Percentiles rank a stretch among this genome's conserved stretches.
Conservation (phyloP, 768 basidiomycete genomes). For the Tulasnella sp. region DNA sequence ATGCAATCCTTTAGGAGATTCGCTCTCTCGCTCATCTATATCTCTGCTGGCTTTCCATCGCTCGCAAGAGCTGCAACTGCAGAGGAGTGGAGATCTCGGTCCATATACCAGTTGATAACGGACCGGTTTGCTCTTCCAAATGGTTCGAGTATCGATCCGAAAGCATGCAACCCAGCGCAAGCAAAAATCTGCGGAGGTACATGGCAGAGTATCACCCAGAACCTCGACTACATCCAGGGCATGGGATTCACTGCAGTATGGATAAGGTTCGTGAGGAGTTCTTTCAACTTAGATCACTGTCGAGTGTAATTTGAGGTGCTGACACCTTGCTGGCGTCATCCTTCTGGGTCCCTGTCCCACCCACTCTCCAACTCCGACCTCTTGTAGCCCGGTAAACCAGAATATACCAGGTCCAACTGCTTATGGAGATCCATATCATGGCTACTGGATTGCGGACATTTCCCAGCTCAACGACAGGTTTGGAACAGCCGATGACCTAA, state of each 20-base stretch:
- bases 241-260: constrained; percentile 23
- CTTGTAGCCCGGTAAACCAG: constrained; percentile 62
- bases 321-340: not conserved
- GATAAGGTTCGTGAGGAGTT: constrained; percentile 14
- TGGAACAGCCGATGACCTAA: constrained; percentile 65
- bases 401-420: constrained; percentile 64
- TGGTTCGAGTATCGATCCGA: constrained; percentile 40
- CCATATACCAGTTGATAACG: constrained; percentile 75
- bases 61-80: constrained; percentile 51
- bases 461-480: constrained; percentile 60
- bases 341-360: not conserved
- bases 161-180: constrained; percentile 46
- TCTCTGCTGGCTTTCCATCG: constrained; percentile 22
- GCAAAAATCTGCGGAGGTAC: constrained; percentile 82
- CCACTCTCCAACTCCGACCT: not conserved
- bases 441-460: constrained; percentile 73
- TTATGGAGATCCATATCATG: constrained; percentile 80
- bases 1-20: not conserved
- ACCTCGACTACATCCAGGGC: constrained; percentile 74
- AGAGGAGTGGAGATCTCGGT: constrained; percentile 66
- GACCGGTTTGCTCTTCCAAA: constrained; percentile 68
- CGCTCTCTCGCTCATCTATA: constrained; percentile 21
- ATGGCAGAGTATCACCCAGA: constrained; percentile 60
- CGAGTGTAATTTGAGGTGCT: not conserved
- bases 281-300: not conserved